phyloP scores from a whole-genome alignment of 1,139 yeast species.

The Candida neerlandica region DNA sequence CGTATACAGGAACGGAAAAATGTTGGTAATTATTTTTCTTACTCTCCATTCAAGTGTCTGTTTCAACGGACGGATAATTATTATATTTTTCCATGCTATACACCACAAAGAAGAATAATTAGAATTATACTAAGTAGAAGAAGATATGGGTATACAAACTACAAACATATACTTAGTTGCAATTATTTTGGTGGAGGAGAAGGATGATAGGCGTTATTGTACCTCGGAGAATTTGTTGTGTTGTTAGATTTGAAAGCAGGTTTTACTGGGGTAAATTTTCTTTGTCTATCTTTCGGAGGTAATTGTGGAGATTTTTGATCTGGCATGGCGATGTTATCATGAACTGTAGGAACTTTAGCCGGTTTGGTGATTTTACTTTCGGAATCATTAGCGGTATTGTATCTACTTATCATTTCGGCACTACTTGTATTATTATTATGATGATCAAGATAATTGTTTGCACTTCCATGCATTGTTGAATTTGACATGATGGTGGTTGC shows the following conservation, averaged over 20 bases:
- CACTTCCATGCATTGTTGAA: slow-evolving; percentile 1
- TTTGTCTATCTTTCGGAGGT: slow-evolving; percentile 2
- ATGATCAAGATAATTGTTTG: slow-evolving; percentile 1
- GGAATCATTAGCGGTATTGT: not conserved
- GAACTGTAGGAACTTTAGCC: not conserved
- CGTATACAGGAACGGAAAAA: too few species aligned
- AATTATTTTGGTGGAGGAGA: not conserved
- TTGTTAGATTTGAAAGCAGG: slow-evolving; percentile 3
- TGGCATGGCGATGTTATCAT: slow-evolving; percentile 1
- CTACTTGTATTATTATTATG: not conserved
- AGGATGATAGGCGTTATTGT: not conserved
- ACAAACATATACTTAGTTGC: not conserved
- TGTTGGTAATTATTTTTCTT: not conserved
- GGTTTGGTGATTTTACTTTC: not conserved
- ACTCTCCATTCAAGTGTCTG: not conserved
- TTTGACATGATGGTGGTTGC: slow-evolving; percentile 5
- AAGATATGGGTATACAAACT: too few species aligned
- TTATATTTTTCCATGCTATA: not conserved
- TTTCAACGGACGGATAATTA: not conserved
- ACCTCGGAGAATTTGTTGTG: slow-evolving; percentile 1
- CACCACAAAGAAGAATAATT: too few species aligned
- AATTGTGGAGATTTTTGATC: not conserved
- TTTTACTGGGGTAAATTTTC: not conserved
- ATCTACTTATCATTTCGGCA: slow-evolving; percentile 2
- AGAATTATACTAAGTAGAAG: too few species aligned